Evolutionary conservation across 73 alveolate species (phyloP).

Genomic region (Blepharisma japonicum): DNA sequence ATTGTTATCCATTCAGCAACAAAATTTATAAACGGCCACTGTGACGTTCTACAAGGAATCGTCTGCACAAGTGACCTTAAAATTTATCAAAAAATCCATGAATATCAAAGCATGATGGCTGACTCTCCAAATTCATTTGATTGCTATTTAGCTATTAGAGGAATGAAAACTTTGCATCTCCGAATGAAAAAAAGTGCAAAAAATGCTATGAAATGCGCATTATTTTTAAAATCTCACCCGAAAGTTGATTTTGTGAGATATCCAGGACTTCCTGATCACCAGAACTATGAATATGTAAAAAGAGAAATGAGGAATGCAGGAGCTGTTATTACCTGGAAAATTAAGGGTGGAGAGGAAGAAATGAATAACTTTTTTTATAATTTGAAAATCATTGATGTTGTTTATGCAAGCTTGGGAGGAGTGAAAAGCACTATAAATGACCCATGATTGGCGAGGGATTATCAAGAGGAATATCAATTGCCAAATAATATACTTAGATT

Average conservation of each 20-base stretch:
- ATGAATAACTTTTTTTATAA: background rate
- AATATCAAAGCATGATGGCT: conserved; percentile 68
- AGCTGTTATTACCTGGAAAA: conserved; percentile 71
- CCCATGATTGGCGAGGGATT: too few relatives aligned
- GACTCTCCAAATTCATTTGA: conserved; percentile 86
- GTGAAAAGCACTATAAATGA: too few relatives aligned
- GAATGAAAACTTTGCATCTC: conserved; percentile 77
- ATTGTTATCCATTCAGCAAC: conserved; percentile 43
- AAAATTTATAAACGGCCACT: conserved; percentile 61
- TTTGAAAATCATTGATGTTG: too few relatives aligned
- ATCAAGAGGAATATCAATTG: too few relatives aligned
- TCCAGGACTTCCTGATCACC: conserved; percentile 82
- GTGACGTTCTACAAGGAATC: conserved; percentile 59
- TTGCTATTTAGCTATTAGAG: conserved; percentile 85
- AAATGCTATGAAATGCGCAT: conserved; percentile 80
- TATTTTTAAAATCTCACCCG: conserved; percentile 70
- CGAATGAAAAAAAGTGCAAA: conserved; percentile 69
- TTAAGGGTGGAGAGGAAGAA: conserved; percentile 70
- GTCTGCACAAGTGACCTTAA: conserved; percentile 51
- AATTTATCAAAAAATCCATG: conserved; percentile 67
- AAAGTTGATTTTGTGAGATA: conserved; percentile 81
- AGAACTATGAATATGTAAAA: conserved; percentile 69
- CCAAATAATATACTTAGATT: too few relatives aligned
- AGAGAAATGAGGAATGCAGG: conserved; percentile 79
- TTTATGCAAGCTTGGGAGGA: too few relatives aligned